phyloP scores from a whole-genome alignment of 2,329 filamentous ascomycete species.

The Fusarium neocosmosporiellum region DNA sequence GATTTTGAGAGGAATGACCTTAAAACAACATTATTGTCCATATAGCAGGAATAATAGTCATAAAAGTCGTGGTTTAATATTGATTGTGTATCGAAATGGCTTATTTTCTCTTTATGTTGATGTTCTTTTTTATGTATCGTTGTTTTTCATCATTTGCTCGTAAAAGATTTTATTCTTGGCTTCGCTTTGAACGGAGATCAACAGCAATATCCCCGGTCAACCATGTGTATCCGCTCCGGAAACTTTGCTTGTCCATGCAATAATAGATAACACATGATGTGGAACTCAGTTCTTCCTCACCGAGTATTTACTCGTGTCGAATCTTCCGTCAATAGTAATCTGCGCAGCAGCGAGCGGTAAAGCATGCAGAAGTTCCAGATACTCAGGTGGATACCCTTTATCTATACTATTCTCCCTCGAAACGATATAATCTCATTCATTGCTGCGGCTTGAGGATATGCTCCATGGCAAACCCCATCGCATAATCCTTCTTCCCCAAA shows the following conservation, averaged over 20 bases:
- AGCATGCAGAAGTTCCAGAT: neutral
- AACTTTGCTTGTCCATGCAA: neutral
- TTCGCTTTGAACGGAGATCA: neutral
- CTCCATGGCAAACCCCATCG: conserved; percentile 44
- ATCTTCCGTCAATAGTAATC: neutral
- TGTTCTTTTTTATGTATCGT: neutral
- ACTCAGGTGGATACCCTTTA: neutral
- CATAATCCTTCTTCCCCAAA: conserved; percentile 67
- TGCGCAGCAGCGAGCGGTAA: neutral
- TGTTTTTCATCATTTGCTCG: neutral
- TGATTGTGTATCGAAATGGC: fast-evolving
- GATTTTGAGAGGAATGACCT: neutral
- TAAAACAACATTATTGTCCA: neutral
- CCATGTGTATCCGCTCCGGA: neutral
- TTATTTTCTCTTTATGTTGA: neutral
- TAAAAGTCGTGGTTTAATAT: neutral
- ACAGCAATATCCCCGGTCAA: neutral
- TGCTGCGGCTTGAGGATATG: conserved; percentile 32
- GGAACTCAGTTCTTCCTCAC: neutral
- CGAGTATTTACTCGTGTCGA: neutral
- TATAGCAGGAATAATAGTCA: neutral
- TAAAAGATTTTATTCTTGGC: too few species aligned
- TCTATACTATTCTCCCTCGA: neutral
- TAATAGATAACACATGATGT: neutral
- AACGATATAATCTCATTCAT: neutral